Base-by-base conservation (phyloP, 306 rosid genomes). In the Benincasa hispida region DNA sequence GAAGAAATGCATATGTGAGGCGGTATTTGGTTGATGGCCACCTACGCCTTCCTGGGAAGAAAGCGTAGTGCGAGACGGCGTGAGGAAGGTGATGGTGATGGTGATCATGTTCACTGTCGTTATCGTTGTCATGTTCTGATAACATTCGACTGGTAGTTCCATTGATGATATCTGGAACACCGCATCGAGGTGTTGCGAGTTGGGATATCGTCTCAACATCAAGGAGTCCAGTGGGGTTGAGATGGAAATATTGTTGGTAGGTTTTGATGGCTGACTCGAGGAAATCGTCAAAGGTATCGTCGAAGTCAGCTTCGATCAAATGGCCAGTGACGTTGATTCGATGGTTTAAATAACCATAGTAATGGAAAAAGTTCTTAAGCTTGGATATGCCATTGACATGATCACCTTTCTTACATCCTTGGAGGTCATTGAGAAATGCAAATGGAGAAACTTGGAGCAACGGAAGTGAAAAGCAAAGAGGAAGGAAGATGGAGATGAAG, bases 381-480 rank as follows among this genome's bases (percentile, higher is more conserved):
- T 67, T n/a, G 41, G 74, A 67, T 37, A 67, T 67, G 34, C 74
- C 54, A 41, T 67, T 41, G 74, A 67, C n/a, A 21, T 67, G 41
- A 17, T 67, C 74, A 10, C 74, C 74, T 67, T 67, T 67, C 32
- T 41, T 67, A 32, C n/a, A 67, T 24, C 74, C 74, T 24, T 67
- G 53, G 24, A 67, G 74, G 32, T 47, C 30, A 12, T 41, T 39
- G 19, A 67, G 51, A 24, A 67, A 67, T 8, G 34, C 18, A 21
- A 67, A 67, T 12, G 74, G 74, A 42, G 74, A 67, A 37, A 21
- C 10, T 67, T 41, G 53, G 32, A 19, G 34, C 12, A 67, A 67
- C 21, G 74, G 74, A 67, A 67, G 47, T 5, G 74, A 67, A 67
- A 41, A 22, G 74, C 32, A 67, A 67, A 39, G 74, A 21, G 74